Conservation (phyloP, 2,329 filamentous ascomycete species). For the Thyridium curvatum region DNA sequence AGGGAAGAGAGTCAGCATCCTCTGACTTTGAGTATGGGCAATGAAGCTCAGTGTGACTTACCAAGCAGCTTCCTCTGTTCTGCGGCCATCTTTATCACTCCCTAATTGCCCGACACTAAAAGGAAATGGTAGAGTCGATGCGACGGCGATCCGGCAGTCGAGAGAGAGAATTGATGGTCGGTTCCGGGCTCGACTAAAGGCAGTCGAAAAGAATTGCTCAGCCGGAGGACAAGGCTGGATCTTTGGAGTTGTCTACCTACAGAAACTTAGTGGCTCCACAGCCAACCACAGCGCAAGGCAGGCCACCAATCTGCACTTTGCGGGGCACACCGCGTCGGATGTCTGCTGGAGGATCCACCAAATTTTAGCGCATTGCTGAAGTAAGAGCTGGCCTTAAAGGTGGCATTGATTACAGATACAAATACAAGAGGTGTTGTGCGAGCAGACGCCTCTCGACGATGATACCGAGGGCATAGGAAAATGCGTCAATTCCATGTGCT, state of each 20-base stretch:
- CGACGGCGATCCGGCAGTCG: too few relatives aligned
- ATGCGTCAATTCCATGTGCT: slow-evolving; percentile 14
- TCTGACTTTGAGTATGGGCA: background rate
- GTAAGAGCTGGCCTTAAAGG: too few relatives aligned
- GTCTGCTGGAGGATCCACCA: too few relatives aligned
- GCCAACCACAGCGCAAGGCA: background rate
- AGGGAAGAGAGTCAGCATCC: slow-evolving; percentile 3
- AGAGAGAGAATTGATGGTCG: too few relatives aligned
- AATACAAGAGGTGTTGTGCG: too few relatives aligned
- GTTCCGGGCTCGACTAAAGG: slow-evolving; percentile 1
- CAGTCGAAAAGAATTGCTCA: slow-evolving; percentile 1
- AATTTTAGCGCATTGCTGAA: too few relatives aligned
- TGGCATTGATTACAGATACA: too few relatives aligned
- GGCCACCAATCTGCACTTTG: too few relatives aligned
- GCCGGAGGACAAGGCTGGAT: slow-evolving; percentile 1
- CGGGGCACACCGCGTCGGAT: too few relatives aligned
- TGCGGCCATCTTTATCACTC: slow-evolving; percentile 64
- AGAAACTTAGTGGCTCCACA: background rate
- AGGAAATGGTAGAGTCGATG: background rate
- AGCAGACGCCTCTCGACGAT: slow-evolving; percentile 5
- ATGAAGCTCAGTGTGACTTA: slow-evolving; percentile 31
- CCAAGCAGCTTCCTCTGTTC: slow-evolving; percentile 96
- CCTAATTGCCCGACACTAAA: too few relatives aligned
- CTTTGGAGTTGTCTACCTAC: too few relatives aligned
- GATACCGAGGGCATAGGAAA: slow-evolving; percentile 11